These are phyloP conservation scores for Candida sakaeoensis DNA, from an alignment of 805 yeast species.

Conservation along the genomic window DNA sequence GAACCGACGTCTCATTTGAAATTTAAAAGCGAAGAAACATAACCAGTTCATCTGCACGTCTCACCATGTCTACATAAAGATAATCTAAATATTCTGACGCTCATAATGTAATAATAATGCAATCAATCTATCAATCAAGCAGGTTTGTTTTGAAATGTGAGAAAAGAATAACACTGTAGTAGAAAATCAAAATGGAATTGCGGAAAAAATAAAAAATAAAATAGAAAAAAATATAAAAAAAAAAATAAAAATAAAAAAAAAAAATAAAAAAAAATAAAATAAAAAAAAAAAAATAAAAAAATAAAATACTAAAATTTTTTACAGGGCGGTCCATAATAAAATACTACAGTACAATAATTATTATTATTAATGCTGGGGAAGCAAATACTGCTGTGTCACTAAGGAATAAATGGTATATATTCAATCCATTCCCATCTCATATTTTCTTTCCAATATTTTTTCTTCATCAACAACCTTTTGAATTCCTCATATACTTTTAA, in stretches of 20 bases:
- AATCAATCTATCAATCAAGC: no score
- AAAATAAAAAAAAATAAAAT: background rate
- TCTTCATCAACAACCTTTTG: background rate
- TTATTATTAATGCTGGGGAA: background rate
- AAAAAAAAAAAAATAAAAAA: background rate
- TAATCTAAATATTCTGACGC: no score
- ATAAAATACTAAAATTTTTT: background rate
- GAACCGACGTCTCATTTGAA: no score
- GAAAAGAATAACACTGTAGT: no score
- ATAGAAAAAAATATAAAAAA: background rate
- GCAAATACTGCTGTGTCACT: background rate
- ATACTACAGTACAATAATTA: background rate
- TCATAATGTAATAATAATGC: no score
- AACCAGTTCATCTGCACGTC: no score
- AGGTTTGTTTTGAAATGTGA: no score
- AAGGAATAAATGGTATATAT: background rate
- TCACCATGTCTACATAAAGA: no score
- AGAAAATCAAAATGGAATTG: no score
- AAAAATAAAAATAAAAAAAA: background rate
- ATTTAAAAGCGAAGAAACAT: no score
- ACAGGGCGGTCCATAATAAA: background rate
- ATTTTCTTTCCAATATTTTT: no score
- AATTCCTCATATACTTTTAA: background rate
- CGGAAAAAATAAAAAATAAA: no score
- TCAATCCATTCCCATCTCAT: background rate